These are phyloP conservation scores for Tetracladium maxilliforme DNA, from an alignment of 2,329 filamentous ascomycete genomes.

Conservation along the genomic window DNA sequence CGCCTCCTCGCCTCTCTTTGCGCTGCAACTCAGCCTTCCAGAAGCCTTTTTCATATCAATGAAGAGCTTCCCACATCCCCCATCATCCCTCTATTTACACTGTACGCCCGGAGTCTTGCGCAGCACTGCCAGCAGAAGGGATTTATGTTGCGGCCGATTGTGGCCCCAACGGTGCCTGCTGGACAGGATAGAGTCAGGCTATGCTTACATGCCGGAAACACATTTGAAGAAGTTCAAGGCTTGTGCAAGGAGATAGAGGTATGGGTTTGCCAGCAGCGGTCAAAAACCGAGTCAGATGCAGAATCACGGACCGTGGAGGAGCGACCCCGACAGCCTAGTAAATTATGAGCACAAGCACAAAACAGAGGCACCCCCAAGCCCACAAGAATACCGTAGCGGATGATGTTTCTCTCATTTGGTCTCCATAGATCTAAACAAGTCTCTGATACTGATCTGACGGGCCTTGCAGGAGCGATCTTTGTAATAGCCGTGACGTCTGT, in stretches of 20 bases:
- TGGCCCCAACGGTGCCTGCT: slow-evolving; percentile 50
- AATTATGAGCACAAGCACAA: too few relatives aligned
- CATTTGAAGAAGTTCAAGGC: slow-evolving; percentile 35
- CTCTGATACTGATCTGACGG: too few relatives aligned
- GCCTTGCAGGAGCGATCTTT: too few relatives aligned
- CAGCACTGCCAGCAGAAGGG: slow-evolving; percentile 41
- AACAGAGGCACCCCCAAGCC: too few relatives aligned
- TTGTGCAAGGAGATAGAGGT: slow-evolving; percentile 29
- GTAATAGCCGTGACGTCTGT: too few relatives aligned
- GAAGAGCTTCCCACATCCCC: slow-evolving; percentile 33
- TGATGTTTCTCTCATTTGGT: too few relatives aligned
- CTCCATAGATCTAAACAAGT: too few relatives aligned
- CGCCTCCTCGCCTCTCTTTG: slow-evolving; percentile 22
- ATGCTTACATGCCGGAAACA: slow-evolving; percentile 56
- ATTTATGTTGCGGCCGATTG: slow-evolving; percentile 48
- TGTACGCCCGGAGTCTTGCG: slow-evolving; percentile 41
- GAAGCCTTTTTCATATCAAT: not conserved
- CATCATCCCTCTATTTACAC: slow-evolving; percentile 48
- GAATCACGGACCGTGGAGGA: too few relatives aligned
- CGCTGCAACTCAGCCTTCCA: slow-evolving; percentile 2
- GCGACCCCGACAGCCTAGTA: too few relatives aligned
- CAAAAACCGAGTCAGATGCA: too few relatives aligned
- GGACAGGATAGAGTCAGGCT: slow-evolving; percentile 50
- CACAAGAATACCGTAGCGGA: too few relatives aligned
- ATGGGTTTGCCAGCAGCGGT: slow-evolving; percentile 25